These are phyloP conservation scores for Mucor saturninus DNA, from an alignment of 371 early-diverging fungal genomes.

Conservation along the genomic window DNA sequence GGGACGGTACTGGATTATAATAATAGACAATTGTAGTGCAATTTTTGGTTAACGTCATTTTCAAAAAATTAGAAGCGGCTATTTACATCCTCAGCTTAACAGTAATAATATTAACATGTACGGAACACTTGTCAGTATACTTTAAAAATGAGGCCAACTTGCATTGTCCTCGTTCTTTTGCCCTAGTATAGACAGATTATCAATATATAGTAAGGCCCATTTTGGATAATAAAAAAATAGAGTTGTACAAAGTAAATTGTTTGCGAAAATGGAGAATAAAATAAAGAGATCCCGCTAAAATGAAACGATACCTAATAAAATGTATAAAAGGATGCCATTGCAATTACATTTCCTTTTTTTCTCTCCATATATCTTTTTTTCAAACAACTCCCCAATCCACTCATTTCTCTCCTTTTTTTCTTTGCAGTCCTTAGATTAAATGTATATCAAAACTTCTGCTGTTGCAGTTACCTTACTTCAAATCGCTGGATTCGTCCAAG, in stretches of 20 bases:
- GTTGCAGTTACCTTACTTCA: slow-evolving; percentile 26
- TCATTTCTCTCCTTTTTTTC: slow-evolving; percentile 11
- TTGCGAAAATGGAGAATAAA: slow-evolving; percentile 12
- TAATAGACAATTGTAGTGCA: no score
- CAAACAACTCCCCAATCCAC: slow-evolving; percentile 4
- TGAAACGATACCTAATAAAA: background rate
- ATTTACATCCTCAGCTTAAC: no score
- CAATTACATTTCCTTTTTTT: background rate
- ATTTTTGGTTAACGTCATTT: no score
- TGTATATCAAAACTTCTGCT: slow-evolving; percentile 27
- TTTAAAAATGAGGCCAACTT: no score
- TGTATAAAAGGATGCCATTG: slow-evolving; percentile 2
- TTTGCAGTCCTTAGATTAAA: background rate
- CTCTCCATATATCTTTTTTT: background rate
- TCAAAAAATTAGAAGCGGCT: no score
- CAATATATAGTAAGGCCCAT: slow-evolving; percentile 20
- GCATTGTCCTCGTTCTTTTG: slow-evolving; percentile 21
- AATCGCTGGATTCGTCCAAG: slow-evolving; percentile 26
- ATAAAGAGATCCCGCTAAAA: slow-evolving; percentile 18
- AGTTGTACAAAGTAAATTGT: slow-evolving; percentile 29
- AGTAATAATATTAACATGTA: no score
- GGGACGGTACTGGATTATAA: no score
- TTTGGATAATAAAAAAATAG: slow-evolving; percentile 12
- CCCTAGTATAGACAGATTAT: slow-evolving; percentile 27
- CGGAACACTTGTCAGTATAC: no score